Evolutionary conservation across 371 early-diverging fungal genomes (phyloP).

Genomic region (Haplosporangium sp.): DNA sequence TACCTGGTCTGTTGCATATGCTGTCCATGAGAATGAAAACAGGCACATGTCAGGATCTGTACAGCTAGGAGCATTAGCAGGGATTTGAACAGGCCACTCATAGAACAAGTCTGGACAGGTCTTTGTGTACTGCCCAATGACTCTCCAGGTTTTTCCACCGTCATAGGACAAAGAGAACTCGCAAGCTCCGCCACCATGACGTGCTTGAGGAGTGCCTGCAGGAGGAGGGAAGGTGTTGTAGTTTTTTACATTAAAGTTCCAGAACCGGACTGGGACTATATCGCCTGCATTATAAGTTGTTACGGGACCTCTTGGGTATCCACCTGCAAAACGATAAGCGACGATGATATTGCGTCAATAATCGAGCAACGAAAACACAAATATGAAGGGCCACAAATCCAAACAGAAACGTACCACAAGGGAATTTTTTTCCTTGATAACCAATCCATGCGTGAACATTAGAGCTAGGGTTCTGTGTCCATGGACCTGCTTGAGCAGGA

Average conservation of each 20-base stretch:
- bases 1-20: slow-evolving; percentile 37
- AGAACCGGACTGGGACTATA: slow-evolving; percentile 45
- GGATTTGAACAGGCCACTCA: slow-evolving; percentile 50
- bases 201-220: slow-evolving; percentile 11
- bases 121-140: slow-evolving; percentile 60
- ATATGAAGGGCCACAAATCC: neutral
- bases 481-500: slow-evolving; percentile 43
- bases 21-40: slow-evolving; percentile 49
- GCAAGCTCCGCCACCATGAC: slow-evolving; percentile 77
- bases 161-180: slow-evolving; percentile 79
- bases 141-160: slow-evolving; percentile 69
- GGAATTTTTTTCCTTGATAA: slow-evolving; percentile 38
- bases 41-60: slow-evolving; percentile 37
- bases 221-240: slow-evolving; percentile 32
- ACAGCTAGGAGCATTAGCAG: slow-evolving; percentile 39
- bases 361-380: neutral
- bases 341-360: neutral
- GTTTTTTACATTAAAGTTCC: slow-evolving; percentile 30
- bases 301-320: slow-evolving; percentile 39
- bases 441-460: slow-evolving; percentile 46
- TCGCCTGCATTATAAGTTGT: slow-evolving; percentile 49
- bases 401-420: slow-evolving; percentile 19
- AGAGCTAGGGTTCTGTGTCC: slow-evolving; percentile 21
- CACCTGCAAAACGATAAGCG: slow-evolving; percentile 8
- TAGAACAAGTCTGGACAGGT: slow-evolving; percentile 57